Evolutionary conservation across 75 land plant genomes (phyloP).

Genomic region (Chamaecyparis obtusa): DNA sequence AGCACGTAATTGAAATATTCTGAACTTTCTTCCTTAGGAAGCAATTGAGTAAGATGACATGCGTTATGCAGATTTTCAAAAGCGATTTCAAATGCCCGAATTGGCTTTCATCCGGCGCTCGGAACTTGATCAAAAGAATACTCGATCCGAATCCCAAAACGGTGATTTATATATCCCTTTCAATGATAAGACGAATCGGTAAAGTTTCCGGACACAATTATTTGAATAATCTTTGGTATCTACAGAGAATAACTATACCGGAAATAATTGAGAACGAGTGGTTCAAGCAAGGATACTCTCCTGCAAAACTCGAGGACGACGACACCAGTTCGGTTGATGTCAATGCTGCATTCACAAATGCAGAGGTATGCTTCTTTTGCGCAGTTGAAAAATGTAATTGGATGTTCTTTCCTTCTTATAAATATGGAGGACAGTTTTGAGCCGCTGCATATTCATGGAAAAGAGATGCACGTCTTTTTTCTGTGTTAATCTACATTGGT

Average conservation of each 20-base stretch:
- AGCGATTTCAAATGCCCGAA: constrained; percentile 66
- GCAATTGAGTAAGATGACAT: not conserved
- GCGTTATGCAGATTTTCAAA: constrained; percentile 61
- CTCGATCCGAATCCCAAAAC: constrained; percentile 79
- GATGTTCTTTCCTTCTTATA: no score
- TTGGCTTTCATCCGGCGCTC: constrained; percentile 76
- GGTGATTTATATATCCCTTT: not conserved
- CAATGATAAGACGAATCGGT: not conserved
- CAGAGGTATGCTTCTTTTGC: constrained; percentile 20
- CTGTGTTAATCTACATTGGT: no score
- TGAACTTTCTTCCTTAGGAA: not conserved
- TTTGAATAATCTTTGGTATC: not conserved
- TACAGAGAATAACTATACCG: constrained; percentile 50
- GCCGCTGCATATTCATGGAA: no score
- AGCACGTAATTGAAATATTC: not conserved
- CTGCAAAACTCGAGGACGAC: constrained; percentile 35
- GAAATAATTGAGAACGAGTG: constrained; percentile 69
- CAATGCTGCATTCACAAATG: constrained; percentile 20
- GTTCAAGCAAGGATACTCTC: constrained; percentile 68
- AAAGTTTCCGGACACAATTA: not conserved
- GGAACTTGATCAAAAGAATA: constrained; percentile 57
- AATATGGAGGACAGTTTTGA: no score
- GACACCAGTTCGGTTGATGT: constrained; percentile 22
- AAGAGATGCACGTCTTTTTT: no score
- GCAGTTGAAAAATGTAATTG: no score